Percentiles rank a stretch among this genome's conserved stretches.
phyloP scores from a whole-genome alignment of 805 yeast species.

The Candida bentonensis region DNA sequence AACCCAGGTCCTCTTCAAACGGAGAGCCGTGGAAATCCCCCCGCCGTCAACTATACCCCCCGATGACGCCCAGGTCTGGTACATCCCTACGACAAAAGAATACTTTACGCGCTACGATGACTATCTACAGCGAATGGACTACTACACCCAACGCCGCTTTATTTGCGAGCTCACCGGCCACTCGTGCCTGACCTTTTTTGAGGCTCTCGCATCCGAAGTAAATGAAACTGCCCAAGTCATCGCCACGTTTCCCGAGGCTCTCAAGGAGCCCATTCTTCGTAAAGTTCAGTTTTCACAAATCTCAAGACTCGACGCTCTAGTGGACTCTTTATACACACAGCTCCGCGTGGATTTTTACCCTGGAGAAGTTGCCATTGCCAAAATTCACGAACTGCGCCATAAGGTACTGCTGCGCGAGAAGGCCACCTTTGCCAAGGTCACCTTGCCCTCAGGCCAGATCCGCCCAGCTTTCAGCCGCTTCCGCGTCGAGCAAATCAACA shows the following conservation, averaged over 20 bases:
- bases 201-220: slow-evolving; percentile 67
- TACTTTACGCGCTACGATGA: slow-evolving; percentile 73
- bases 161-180: slow-evolving; percentile 95
- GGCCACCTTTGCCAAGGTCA: slow-evolving; percentile 43
- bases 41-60: slow-evolving; percentile 12
- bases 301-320: slow-evolving; percentile 72
- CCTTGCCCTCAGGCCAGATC: slow-evolving; percentile 21
- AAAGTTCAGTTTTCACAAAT: slow-evolving; percentile 68
- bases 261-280: slow-evolving; percentile 83
- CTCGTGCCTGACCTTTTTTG: slow-evolving; percentile 79
- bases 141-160: slow-evolving; percentile 45
- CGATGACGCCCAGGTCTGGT: slow-evolving; percentile 52
- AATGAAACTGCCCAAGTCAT: slow-evolving; percentile 43
- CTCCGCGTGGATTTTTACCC: slow-evolving; percentile 82
- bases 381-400: slow-evolving; percentile 27
- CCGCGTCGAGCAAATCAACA: slow-evolving; percentile 44
- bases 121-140: slow-evolving; percentile 38
- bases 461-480: slow-evolving; percentile 51
- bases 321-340: slow-evolving; percentile 67
- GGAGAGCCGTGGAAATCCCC: slow-evolving; percentile 20
- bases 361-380: slow-evolving; percentile 69
- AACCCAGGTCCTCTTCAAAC: slow-evolving; percentile 23
- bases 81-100: slow-evolving; percentile 73
- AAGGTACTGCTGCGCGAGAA: slow-evolving; percentile 70
- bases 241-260: slow-evolving; percentile 73